Percentiles rank a stretch among this genome's conserved stretches.
Evolutionary conservation across 1,284 basidiomycete species (phyloP).

Genomic region (Leccinum colubrinum): DNA sequence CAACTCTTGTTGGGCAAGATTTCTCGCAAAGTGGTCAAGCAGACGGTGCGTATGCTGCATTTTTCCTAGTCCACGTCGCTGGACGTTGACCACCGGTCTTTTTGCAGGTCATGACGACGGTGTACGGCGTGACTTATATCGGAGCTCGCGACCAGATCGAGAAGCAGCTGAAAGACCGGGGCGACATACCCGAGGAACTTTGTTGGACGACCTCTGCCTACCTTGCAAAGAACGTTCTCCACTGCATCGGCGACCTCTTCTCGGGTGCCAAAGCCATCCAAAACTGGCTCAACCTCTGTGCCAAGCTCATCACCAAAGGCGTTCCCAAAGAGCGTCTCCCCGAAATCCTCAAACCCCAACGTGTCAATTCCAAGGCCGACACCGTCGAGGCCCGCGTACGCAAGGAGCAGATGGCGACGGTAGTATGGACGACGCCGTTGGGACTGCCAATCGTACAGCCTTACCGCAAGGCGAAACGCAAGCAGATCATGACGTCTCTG

Average conservation of each 20-base stretch:
- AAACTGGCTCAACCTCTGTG: slow-evolving; percentile 84
- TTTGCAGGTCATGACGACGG: slow-evolving; percentile 93
- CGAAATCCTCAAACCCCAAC: slow-evolving; percentile 39
- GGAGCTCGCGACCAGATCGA: slow-evolving; percentile 96
- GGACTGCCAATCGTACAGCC: slow-evolving; percentile 96
- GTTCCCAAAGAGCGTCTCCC: slow-evolving; percentile 77
- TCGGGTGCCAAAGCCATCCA: slow-evolving; percentile 90
- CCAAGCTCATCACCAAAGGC: slow-evolving; percentile 85
- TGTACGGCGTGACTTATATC: slow-evolving; percentile 96
- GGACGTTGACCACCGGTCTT: slow-evolving; percentile 3
- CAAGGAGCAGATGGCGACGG: slow-evolving; percentile 93
- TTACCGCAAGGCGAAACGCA: slow-evolving; percentile 78
- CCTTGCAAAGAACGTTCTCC: slow-evolving; percentile 78
- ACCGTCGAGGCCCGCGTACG: slow-evolving; percentile 44
- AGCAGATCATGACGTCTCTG: slow-evolving; percentile 82
- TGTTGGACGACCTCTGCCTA: slow-evolving; percentile 81
- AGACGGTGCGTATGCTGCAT: slow-evolving; percentile 63
- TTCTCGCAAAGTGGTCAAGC: slow-evolving; percentile 95
- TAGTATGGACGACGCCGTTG: slow-evolving; percentile 96
- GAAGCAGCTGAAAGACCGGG: slow-evolving; percentile 79
- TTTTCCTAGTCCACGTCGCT: background rate
- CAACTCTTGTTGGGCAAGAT: slow-evolving; percentile 76
- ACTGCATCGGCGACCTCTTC: slow-evolving; percentile 92
- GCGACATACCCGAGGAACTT: slow-evolving; percentile 72
- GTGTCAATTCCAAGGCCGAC: slow-evolving; percentile 12